Conservation (phyloP, 805 yeast genomes). For the Candida coquimbonensis region DNA sequence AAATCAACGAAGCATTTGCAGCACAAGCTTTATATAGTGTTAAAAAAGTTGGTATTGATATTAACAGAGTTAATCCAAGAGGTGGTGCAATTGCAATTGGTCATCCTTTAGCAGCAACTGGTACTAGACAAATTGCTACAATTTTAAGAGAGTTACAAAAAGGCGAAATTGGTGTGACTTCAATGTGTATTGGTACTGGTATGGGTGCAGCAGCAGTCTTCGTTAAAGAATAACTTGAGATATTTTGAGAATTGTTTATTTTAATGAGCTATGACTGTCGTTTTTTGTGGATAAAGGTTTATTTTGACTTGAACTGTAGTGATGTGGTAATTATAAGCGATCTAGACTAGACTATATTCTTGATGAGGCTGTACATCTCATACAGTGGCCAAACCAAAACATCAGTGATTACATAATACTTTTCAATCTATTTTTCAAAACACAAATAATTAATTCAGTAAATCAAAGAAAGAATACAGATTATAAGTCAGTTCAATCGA, state of each 20-base stretch:
- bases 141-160: constrained; percentile 69
- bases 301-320: background rate
- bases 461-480: too few species aligned
- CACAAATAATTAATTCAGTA: too few species aligned
- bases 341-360: too few species aligned
- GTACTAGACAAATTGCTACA: constrained; percentile 91
- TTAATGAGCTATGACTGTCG: background rate
- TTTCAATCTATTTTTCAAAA: too few species aligned
- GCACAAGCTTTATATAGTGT: constrained; percentile 85
- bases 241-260: background rate
- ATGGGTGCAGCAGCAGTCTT: constrained; percentile 96
- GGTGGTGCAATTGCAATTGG: constrained; percentile 98
- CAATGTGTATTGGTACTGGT: constrained; percentile 98
- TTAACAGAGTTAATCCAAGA: constrained; percentile 71
- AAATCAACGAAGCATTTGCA: constrained; percentile 95
- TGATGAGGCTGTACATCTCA: too few species aligned
- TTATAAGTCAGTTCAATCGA: too few species aligned
- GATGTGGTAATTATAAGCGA: background rate
- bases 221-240: constrained; percentile 54
- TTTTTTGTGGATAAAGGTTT: background rate
- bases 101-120: constrained; percentile 88
- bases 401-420: too few species aligned
- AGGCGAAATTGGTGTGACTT: constrained; percentile 83
- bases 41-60: constrained; percentile 56
- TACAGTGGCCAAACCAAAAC: too few species aligned